phyloP scores from a whole-genome alignment of 345 rosid genomes.

The Eucalyptus pauciflora region DNA sequence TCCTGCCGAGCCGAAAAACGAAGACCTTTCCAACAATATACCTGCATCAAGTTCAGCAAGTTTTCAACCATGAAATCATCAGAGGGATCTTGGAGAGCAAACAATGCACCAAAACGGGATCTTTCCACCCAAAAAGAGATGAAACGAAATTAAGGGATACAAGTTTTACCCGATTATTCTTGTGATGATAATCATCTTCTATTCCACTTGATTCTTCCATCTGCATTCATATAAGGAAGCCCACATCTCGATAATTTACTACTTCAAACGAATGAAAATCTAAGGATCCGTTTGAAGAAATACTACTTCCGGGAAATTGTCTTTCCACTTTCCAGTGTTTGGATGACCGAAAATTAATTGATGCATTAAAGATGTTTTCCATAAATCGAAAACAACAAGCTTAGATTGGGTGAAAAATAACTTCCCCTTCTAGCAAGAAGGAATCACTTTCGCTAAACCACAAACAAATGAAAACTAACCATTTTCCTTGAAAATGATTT shows the following conservation, averaged over 20 bases:
- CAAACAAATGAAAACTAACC: background rate
- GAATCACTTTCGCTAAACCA: background rate
- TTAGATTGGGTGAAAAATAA: background rate
- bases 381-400: background rate
- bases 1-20: conserved; percentile 92
- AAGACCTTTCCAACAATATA: conserved; percentile 99
- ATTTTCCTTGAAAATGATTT: background rate
- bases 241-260: background rate
- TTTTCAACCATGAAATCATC: background rate
- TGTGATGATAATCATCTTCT: conserved; percentile 90
- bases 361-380: background rate
- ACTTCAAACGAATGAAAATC: background rate
- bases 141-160: background rate
- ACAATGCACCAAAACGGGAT: background rate
- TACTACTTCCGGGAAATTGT: background rate
- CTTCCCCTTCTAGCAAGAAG: background rate
- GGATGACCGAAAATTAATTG: background rate
- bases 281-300: background rate
- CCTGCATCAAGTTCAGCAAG: conserved; percentile 27
- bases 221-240: conserved; percentile 22
- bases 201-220: conserved; percentile 95
- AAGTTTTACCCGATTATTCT: conserved; percentile 57
- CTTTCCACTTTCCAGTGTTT: background rate
- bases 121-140: background rate
- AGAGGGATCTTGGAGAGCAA: background rate